Base-by-base conservation (phyloP, 768 basidiomycete genomes). In the Termitomyces sp. region DNA sequence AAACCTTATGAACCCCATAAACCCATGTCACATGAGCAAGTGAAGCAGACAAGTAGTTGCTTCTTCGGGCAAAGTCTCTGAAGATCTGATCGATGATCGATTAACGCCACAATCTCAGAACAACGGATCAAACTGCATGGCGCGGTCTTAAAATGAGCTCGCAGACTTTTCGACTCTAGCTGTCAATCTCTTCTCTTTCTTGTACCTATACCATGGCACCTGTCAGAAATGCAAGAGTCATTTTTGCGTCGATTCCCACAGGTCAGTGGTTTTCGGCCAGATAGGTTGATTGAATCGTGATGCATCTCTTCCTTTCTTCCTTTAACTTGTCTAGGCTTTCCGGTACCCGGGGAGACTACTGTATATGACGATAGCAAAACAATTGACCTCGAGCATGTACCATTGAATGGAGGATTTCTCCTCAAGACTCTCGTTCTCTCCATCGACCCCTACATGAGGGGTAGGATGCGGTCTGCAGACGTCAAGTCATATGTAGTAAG, bases 381-480 rank as follows among this genome's bases (percentile, higher is more conserved):
- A 1, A 80, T 82, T 57, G 79, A 82, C 60, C 56, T 76, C 9
- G 76, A 78, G 1, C 70, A 54, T 38, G 70, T 73, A 0, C 62
- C 50, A 0, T 8, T 52, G 28, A 38, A 57, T 31, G 56, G 56
- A 19, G 56, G 50, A 10, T 52, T 76, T 48, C 62, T 82, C 28
- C 56, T 78, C 57, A 81, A 79, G 65, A 74, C 71, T 0, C 67
- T 81, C 14, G 67, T 70, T 5, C 60, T 82, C 15, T 75, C 75
- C 15, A 63, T 81, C 41, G 81, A 81, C 50, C 79, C 79, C 0
- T 78, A 76, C 59, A 28, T 78, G 57, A 59, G 74, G 15, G 68
- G 69, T 10, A 59, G 63, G 41, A 78, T 79, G 79, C 62, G 71
- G 6, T 60, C 60, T 10, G 46, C 64, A 2, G 57, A 60, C 2